phyloP scores from a whole-genome alignment of 2,329 filamentous ascomycete genomes.

The Ascochyta rabiei region DNA sequence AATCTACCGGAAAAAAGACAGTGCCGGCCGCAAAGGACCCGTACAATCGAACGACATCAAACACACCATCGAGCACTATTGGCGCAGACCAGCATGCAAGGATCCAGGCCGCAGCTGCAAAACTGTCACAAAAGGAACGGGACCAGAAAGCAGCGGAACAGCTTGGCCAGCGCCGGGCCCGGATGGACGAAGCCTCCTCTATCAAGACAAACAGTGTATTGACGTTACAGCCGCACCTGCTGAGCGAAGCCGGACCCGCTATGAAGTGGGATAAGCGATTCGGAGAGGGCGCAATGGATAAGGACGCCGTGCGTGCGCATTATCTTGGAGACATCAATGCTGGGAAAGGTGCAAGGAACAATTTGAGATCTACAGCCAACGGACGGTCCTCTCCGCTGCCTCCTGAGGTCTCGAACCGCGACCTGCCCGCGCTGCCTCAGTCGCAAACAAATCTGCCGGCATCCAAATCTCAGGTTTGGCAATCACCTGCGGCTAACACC shows the following conservation, averaged over 20 bases:
- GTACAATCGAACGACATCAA: conserved; percentile 57
- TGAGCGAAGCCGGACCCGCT: conserved; percentile 86
- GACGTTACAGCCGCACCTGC: conserved; percentile 82
- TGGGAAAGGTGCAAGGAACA: conserved; percentile 68
- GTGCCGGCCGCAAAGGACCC: conserved; percentile 55
- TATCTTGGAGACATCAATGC: conserved; percentile 78
- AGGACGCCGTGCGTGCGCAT: conserved; percentile 81
- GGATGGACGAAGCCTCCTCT: conserved; percentile 59
- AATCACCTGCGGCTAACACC: conserved; percentile 5
- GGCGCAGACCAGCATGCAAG: conserved; percentile 89
- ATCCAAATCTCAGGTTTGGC: conserved; percentile 18
- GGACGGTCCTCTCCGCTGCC: conserved; percentile 37
- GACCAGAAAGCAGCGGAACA: conserved; percentile 61
- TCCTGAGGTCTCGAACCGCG: conserved; percentile 42
- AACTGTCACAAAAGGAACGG: conserved; percentile 74
- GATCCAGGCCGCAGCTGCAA: conserved; percentile 88
- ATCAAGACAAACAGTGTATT: conserved; percentile 87
- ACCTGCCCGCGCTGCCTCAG: conserved; percentile 51
- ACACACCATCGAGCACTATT: conserved; percentile 73
- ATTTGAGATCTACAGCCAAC: conserved; percentile 46
- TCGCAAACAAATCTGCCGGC: conserved; percentile 31
- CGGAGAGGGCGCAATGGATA: conserved; percentile 89
- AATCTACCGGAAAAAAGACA: conserved; percentile 52
- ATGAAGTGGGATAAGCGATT: conserved; percentile 98
- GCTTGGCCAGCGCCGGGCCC: conserved; percentile 61